phyloP scores from a whole-genome alignment of 2,329 filamentous ascomycete genomes.

The Curvularia hawaiiensis region DNA sequence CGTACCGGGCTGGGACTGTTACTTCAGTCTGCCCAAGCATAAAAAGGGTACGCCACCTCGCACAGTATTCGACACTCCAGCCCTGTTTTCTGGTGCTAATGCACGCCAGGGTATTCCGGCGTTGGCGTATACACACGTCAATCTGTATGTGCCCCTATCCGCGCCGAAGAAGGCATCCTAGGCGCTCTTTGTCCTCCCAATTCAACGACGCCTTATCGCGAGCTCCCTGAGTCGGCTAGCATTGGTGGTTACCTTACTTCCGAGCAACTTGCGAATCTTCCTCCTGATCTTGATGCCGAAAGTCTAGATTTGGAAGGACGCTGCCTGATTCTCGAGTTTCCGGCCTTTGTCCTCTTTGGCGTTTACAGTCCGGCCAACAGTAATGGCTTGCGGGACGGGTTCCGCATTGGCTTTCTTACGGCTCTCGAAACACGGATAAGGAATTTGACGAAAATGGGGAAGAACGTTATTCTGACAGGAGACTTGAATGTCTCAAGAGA shows the following conservation, averaged over 20 bases:
- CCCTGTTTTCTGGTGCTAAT: constrained; percentile 18
- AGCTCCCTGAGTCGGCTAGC: constrained; percentile 72
- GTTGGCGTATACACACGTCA: constrained; percentile 96
- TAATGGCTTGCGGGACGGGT: constrained; percentile 82
- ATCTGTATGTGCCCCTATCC: constrained; percentile 80
- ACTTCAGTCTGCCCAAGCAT: constrained; percentile 88
- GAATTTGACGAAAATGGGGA: constrained; percentile 80
- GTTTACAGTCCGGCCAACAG: constrained; percentile 91
- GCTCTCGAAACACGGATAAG: constrained; percentile 83
- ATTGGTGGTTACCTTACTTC: constrained; percentile 87
- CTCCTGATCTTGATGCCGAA: constrained; percentile 64
- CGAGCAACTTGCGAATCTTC: constrained; percentile 66
- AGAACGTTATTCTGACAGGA: constrained; percentile 82
- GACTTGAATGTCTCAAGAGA: constrained; percentile 81
- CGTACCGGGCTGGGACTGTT: constrained; percentile 93
- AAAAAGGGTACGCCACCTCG: constrained; percentile 73
- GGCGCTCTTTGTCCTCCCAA: constrained; percentile 78
- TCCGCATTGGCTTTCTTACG: constrained; percentile 78
- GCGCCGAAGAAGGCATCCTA: constrained; percentile 91
- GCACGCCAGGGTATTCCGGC: constrained; percentile 79
- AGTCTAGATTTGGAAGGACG: constrained; percentile 88
- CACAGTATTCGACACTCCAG: neutral
- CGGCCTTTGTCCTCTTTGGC: constrained; percentile 90
- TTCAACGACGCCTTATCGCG: constrained; percentile 71
- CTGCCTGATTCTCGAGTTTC: constrained; percentile 89